Base-by-base conservation (phyloP, 1,139 yeast genomes). In the Groenewaldozyma auringiensis region DNA sequence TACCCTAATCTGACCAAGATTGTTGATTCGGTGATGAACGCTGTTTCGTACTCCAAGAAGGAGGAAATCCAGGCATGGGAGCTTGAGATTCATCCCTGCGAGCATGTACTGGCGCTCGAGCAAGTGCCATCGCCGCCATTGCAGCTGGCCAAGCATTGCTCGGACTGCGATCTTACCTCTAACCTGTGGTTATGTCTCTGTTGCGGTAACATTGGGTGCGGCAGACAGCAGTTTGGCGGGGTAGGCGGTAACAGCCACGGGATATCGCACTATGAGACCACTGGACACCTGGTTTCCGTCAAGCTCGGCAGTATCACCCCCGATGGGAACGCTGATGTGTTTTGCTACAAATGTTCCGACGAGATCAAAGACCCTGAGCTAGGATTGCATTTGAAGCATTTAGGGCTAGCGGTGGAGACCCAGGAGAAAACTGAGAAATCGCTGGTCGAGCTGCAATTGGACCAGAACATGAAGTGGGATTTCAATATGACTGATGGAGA, bases 191-290 rank as follows among this genome's bases (percentile, higher is more conserved):
- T 92, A 20, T 92, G 99, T 68, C 68, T 92, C 37, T 77, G 77
- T 38, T 92, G 98, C 71, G 98, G 97, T 1, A 71, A 75, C 39
- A 61, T 88, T 9, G 96, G 96, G 2, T 92, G 99, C 67, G 96
- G 97, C 18, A 73, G 99, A 53, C 81, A 81, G 33, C 98, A 92
- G 63, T 86, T 84, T 59, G 98, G 97, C 29, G 81, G 87, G n/a
- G 78, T 87, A 27, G 80, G 85, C 21, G 99, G 99, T 3, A 80
- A 89, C 58, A 82, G 95, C 0, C 98, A 92, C 63, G 97, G 95
- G 0, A 68, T 92, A 53, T 64, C 65, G 1, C 99, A 94, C 66
- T 83, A 64, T 57, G 66, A 78, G 2, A 62, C 69, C 1, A 57
- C 70, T 0, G 67, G 65, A 0, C 98, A 94, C 62, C 78, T 86